Evolutionary conservation across 2,329 filamentous ascomycete genomes (phyloP).

Genomic region (Fusarium sp.): DNA sequence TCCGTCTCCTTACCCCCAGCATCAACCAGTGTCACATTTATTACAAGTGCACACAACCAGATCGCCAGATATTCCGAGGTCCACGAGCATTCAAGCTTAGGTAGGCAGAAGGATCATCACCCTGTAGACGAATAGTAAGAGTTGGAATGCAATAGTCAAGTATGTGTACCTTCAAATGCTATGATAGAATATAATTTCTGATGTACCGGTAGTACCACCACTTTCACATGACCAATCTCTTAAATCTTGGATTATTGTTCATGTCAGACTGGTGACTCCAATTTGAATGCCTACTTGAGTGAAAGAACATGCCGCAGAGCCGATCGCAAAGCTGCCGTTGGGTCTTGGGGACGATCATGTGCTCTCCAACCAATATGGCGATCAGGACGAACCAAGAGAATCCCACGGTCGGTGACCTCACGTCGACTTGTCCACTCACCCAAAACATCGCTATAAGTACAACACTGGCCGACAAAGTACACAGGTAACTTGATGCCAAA

Average conservation of each 20-base stretch:
- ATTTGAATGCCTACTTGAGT: neutral
- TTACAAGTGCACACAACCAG: no score
- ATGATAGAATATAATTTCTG: neutral
- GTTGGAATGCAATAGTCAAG: neutral
- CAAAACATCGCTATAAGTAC: constrained; percentile 74
- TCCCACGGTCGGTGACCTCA: constrained; percentile 71
- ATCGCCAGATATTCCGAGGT: no score
- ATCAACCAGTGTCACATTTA: no score
- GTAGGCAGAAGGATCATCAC: no score
- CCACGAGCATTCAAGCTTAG: no score
- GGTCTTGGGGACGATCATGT: constrained; percentile 16
- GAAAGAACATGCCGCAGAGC: constrained; percentile 19
- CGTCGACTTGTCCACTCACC: constrained; percentile 69
- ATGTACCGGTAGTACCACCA: neutral
- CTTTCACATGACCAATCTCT: neutral
- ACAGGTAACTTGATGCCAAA: constrained; percentile 64
- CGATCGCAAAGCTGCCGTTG: constrained; percentile 5
- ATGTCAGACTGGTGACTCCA: no score
- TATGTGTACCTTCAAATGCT: no score
- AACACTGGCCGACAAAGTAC: constrained; percentile 68
- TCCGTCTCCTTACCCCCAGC: no score
- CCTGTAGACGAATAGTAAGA: neutral
- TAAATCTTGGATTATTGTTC: neutral
- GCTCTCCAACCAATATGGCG: constrained; percentile 70
- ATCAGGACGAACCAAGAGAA: constrained; percentile 72